These are phyloP conservation scores for Oligophagozyma castellii DNA, from an alignment of 1,139 yeast species.

Conservation along the genomic window DNA sequence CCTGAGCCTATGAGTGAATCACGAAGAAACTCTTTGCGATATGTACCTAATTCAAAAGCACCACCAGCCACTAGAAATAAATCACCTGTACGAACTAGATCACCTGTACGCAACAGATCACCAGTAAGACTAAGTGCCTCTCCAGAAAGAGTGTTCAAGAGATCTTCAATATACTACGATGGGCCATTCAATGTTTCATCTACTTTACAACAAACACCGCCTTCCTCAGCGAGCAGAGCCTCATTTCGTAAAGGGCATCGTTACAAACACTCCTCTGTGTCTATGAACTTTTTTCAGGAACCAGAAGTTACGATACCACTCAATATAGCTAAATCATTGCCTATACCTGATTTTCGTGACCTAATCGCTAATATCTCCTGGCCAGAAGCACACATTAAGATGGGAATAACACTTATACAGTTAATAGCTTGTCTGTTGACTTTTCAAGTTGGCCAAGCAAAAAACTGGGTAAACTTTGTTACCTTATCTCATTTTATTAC, in stretches of 20 bases:
- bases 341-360: conserved; percentile 63
- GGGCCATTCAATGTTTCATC: conserved; percentile 6
- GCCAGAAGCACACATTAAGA: conserved; percentile 49
- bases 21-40: conserved; percentile 22
- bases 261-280: conserved; percentile 92
- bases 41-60: conserved; percentile 25
- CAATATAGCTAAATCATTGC: conserved; percentile 63
- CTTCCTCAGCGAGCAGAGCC: conserved; percentile 53
- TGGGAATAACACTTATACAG: conserved; percentile 29
- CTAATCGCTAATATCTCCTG: conserved; percentile 46
- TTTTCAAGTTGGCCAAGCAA: conserved; percentile 46
- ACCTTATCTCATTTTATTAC: conserved; percentile 80
- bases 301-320: conserved; percentile 64
- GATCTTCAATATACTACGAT: conserved; percentile 3
- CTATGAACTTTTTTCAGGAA: conserved; percentile 90
- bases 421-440: conserved; percentile 26
- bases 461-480: conserved; percentile 47
- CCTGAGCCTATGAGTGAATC: conserved; percentile 9
- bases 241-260: conserved; percentile 89
- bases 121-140: conserved; percentile 13
- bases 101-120: conserved; percentile 22
- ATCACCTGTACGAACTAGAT: no score
- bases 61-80: no score
- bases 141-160: neutral
- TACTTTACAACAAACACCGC: conserved; percentile 7